A percentile compares a stretch with the other conserved stretches of the same genome.
Evolutionary conservation across 2,329 filamentous ascomycete species (phyloP).

Genomic region (Ceratocystiopsis minuta): DNA sequence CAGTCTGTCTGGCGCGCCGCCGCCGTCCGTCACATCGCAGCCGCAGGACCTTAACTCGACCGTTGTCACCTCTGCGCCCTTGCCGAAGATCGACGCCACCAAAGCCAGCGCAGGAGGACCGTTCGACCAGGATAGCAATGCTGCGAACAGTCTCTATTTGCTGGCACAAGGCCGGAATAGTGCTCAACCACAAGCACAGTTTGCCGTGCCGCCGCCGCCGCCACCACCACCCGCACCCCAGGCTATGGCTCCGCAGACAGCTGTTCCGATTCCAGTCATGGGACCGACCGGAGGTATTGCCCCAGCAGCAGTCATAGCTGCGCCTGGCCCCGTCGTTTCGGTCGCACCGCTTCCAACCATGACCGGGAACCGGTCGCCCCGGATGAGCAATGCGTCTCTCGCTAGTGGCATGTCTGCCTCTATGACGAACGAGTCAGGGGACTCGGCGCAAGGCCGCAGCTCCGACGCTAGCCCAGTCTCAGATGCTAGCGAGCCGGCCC

Average conservation of each 20-base stretch:
- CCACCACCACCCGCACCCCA: background rate
- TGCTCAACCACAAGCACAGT: conserved; percentile 30
- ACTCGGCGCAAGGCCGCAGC: too few species aligned
- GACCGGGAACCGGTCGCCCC: too few species aligned
- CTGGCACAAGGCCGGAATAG: conserved; percentile 54
- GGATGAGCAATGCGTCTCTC: too few species aligned
- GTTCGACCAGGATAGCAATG: conserved; percentile 85
- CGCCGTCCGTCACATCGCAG: conserved; percentile 9
- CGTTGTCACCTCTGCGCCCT: too few species aligned
- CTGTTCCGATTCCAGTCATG: conserved; percentile 6
- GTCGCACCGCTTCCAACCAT: too few species aligned
- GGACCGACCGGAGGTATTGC: too few species aligned
- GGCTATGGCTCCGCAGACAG: background rate
- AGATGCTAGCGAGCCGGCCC: conserved; percentile 53
- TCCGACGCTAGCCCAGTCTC: conserved; percentile 43
- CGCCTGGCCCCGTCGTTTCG: too few species aligned
- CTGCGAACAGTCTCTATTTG: conserved; percentile 85
- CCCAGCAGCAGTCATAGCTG: too few species aligned
- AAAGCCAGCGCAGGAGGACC: conserved; percentile 45
- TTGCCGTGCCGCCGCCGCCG: conserved; percentile 21
- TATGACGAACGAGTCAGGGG: too few species aligned
- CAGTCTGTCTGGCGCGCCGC: conserved; percentile 11
- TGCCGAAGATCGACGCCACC: conserved; percentile 3
- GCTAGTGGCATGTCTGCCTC: too few species aligned
- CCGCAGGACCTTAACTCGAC: conserved; percentile 23